Evolutionary conservation across 495 filamentous ascomycete species (phyloP), one percentile per base, ranked within the genome.

Genomic region (Hypomontagnella monticulosa): DNA sequence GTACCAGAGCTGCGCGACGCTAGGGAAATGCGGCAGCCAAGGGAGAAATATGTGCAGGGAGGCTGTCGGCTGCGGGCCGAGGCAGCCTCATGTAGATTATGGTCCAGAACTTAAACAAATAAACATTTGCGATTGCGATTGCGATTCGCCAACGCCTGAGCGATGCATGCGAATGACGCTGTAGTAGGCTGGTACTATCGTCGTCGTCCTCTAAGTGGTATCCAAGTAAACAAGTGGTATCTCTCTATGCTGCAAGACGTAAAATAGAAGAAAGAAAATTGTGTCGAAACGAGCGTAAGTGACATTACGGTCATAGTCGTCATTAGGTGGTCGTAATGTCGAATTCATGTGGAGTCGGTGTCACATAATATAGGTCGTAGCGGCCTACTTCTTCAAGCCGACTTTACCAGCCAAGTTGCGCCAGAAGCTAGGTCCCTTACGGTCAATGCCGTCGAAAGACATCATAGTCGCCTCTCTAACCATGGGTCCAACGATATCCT

Each of bases 401-500:
- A 82, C 78, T 56, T 79, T 81, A 15, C 75, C 81, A 0, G 76
- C 76, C 0, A 83, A 48, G 18, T 71, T 75, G 60, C 78, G 81
- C 79, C 79, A 82, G 44, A 75, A 75, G 14, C 77, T 69, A 4
- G 75, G 71, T n/a, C 73, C 68, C 55, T 75, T 77, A 46, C 73
- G 73, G 16, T 82, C 80, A 15, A 73, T 56, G 8, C 73, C 66
- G 6, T 67, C 71, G 12, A 76, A 70, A 16, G 79, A 76, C 19
- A 72, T 68, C 81, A 83, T 83, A 50, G 78, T 73, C 4, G 77
- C 74, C 55, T 87, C 84, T 49, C 88, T 84, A 10, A 87, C 86
- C 93, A 97, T 97, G 3, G 93, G 93, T 0, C 93, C 93, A 11
- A 97, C 92, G 59, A 97, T 95, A 72, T 96, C 92, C 54, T 92